A percentile compares a stretch with the other conserved stretches of the same genome.
Evolutionary conservation across 768 basidiomycete genomes (phyloP).

Genomic region (Cystofilobasidium capitatum): DNA sequence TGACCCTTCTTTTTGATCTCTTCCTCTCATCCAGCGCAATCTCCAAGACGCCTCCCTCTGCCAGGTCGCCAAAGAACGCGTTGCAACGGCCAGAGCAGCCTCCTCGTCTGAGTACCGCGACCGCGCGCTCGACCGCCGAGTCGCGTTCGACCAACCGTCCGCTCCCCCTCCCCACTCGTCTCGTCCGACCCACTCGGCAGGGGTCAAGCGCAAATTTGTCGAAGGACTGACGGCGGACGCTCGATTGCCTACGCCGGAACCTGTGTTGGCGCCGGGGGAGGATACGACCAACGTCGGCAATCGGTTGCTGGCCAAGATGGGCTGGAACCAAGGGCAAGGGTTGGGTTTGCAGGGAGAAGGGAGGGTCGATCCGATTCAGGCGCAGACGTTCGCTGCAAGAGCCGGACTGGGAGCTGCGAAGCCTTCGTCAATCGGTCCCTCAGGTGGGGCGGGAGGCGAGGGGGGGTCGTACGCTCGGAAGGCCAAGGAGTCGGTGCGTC

Average conservation of each 20-base stretch:
- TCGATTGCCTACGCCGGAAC: slow-evolving; percentile 51
- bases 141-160: slow-evolving; percentile 85
- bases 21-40: slow-evolving; percentile 58
- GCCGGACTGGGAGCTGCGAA: slow-evolving; percentile 20
- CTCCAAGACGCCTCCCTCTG: slow-evolving; percentile 47
- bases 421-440: background rate
- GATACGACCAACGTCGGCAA: slow-evolving; percentile 23
- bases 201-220: slow-evolving; percentile 46
- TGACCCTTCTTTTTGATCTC: background rate
- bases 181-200: slow-evolving; percentile 31
- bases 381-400: background rate
- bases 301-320: slow-evolving; percentile 27
- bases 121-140: slow-evolving; percentile 81
- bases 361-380: slow-evolving; percentile 20
- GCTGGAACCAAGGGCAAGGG: slow-evolving; percentile 19
- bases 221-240: slow-evolving; percentile 55
- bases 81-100: slow-evolving; percentile 31
- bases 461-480: slow-evolving; percentile 5
- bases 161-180: slow-evolving; percentile 61
- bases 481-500: slow-evolving; percentile 7
- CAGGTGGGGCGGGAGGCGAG: background rate
- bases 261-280: slow-evolving; percentile 40
- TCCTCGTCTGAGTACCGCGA: slow-evolving; percentile 72
- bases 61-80: slow-evolving; percentile 56
- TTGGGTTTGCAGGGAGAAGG: slow-evolving; percentile 22